phyloP scores from a whole-genome alignment of 345 rosid genomes.

The Hibiscus syriacus region DNA sequence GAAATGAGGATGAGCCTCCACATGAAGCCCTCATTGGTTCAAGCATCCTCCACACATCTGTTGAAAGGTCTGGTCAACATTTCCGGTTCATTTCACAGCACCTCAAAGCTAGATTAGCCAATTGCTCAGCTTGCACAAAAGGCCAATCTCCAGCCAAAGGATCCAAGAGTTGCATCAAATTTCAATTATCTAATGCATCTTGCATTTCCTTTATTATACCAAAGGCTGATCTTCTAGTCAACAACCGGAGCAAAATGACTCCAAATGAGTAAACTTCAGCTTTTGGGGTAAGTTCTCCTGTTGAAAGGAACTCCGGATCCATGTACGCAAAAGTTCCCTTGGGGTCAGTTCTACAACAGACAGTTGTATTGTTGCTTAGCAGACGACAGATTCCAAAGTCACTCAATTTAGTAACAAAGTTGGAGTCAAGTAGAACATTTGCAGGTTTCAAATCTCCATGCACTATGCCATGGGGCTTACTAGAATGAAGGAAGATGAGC shows the following conservation, averaged over 20 bases:
- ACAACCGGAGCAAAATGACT: constrained; percentile 45
- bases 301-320: constrained; percentile 64
- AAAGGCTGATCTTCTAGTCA: constrained; percentile 66
- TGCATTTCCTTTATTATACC: constrained; percentile 20
- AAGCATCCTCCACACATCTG: constrained; percentile 83
- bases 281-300: constrained; percentile 43
- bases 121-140: constrained; percentile 74
- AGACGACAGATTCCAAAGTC: constrained; percentile 80
- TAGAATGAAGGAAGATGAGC: constrained; percentile 80
- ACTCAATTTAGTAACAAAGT: constrained; percentile 69
- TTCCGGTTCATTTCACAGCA: constrained; percentile 66
- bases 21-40: constrained; percentile 89
- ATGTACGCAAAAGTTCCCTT: constrained; percentile 67
- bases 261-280: constrained; percentile 1
- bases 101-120: constrained; percentile 70
- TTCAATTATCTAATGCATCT: constrained; percentile 46
- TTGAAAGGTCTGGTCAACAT: constrained; percentile 70
- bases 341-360: constrained; percentile 44
- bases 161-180: constrained; percentile 54
- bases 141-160: constrained; percentile 99
- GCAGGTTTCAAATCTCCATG: constrained; percentile 92
- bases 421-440: constrained; percentile 72
- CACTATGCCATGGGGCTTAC: constrained; percentile 68
- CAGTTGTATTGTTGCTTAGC: constrained; percentile 31
- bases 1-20: constrained; percentile 49